Evolutionary conservation across 495 filamentous ascomycete species (phyloP).

Genomic region (Aspergillus avenaceus): DNA sequence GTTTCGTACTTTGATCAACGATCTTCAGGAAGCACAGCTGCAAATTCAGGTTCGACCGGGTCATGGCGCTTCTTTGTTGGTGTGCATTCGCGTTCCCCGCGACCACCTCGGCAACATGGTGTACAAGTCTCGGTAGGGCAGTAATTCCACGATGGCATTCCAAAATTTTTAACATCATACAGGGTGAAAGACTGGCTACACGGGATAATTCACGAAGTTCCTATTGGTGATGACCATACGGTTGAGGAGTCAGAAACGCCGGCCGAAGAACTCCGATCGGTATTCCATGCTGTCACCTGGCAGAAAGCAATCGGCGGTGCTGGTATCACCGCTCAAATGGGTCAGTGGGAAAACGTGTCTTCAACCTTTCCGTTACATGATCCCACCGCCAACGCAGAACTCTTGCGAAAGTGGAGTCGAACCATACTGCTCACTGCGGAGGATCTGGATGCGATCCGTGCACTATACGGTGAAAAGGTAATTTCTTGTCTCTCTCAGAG

Average conservation of each 20-base stretch:
- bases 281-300: constrained; percentile 83
- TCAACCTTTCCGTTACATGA: constrained; percentile 91
- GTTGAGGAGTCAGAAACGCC: constrained; percentile 61
- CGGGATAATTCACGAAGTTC: constrained; percentile 71
- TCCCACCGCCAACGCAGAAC: constrained; percentile 74
- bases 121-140: constrained; percentile 56
- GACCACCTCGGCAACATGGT: constrained; percentile 46
- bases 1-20: constrained; percentile 70
- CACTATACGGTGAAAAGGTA: constrained; percentile 85
- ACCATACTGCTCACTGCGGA: constrained; percentile 65
- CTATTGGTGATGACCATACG: constrained; percentile 50
- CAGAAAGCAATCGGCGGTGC: constrained; percentile 78
- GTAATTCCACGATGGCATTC: not conserved
- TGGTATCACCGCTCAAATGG: constrained; percentile 74
- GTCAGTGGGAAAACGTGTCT: constrained; percentile 78
- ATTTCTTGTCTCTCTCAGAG: not conserved
- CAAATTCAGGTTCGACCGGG: constrained; percentile 82
- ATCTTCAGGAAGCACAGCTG: constrained; percentile 70
- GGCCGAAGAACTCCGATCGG: constrained; percentile 84
- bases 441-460: constrained; percentile 77
- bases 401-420: constrained; percentile 80
- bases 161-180: constrained; percentile 2
- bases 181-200: constrained; percentile 94
- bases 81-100: constrained; percentile 69
- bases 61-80: constrained; percentile 65